Percentiles rank a stretch among this genome's conserved stretches.
These are phyloP conservation scores for Sarocladium oryzae DNA, from an alignment of 2,329 filamentous ascomycete species.

Conservation along the genomic window DNA sequence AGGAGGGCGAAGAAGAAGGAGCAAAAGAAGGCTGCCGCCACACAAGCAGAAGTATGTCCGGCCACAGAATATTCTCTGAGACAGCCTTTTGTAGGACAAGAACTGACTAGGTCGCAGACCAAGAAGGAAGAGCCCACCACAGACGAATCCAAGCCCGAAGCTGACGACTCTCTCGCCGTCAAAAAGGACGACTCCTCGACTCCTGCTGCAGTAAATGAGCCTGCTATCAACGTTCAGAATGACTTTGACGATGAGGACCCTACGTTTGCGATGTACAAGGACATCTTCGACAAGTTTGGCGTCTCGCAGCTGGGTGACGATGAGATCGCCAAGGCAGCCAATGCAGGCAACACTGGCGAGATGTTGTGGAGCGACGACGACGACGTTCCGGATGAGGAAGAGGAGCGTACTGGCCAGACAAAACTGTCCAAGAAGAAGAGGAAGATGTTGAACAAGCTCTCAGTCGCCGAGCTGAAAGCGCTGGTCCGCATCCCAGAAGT, in stretches of 20 bases:
- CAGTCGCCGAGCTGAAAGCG: conserved; percentile 91
- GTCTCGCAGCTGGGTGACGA: conserved; percentile 53
- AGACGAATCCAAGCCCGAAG: conserved; percentile 13
- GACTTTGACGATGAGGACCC: conserved; percentile 55
- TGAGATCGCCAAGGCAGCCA: conserved; percentile 56
- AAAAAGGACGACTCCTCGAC: conserved; percentile 24
- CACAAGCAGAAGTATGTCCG: conserved; percentile 45
- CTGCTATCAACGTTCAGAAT: conserved; percentile 28
- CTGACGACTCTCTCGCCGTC: conserved; percentile 10
- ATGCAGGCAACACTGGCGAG: conserved; percentile 71
- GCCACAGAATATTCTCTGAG: not conserved
- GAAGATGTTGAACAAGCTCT: conserved; percentile 86
- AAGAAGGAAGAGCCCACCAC: conserved; percentile 30
- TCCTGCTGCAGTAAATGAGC: conserved; percentile 27
- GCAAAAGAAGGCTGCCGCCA: conserved; percentile 53
- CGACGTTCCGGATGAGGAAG: conserved; percentile 79
- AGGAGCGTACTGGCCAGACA: conserved; percentile 55
- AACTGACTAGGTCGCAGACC: conserved; percentile 26
- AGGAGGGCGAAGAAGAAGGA: conserved; percentile 92
- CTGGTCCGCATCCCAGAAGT: conserved; percentile 86
- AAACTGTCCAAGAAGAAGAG: conserved; percentile 92
- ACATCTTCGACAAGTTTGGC: conserved; percentile 75
- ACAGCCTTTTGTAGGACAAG: not conserved
- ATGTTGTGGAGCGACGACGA: conserved; percentile 79
- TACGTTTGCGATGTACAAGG: conserved; percentile 75